Evolutionary conservation across 2,329 filamentous ascomycete species (phyloP).

Genomic region (Penicillium occitanis): DNA sequence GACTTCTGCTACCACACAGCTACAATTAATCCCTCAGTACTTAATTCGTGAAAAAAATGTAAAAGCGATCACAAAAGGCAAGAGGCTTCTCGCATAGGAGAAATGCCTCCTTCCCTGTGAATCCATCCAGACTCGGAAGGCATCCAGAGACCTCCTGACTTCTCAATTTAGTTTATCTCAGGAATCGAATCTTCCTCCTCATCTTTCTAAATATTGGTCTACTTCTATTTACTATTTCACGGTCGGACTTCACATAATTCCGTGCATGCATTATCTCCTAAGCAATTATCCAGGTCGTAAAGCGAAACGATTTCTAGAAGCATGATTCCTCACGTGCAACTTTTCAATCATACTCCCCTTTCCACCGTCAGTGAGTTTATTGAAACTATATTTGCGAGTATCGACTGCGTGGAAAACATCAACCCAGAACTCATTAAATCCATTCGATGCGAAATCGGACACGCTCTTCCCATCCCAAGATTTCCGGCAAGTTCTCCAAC

Average conservation of each 20-base stretch:
- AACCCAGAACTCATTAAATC: not conserved
- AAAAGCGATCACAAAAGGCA: too few species aligned
- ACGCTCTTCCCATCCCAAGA: not conserved
- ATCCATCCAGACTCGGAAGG: not conserved
- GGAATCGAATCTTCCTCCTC: not conserved
- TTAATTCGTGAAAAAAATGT: not conserved
- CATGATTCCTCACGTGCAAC: not conserved
- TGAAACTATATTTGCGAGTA: not conserved
- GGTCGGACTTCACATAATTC: not conserved
- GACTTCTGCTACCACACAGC: not conserved
- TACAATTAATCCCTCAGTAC: not conserved
- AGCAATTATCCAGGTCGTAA: not conserved
- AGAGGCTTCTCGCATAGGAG: not conserved
- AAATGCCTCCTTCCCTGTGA: not conserved
- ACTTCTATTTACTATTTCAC: not conserved
- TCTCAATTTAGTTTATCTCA: not conserved
- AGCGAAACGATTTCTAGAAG: not conserved
- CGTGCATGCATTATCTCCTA: not conserved
- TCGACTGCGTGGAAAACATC: constrained; percentile 1
- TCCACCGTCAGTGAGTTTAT: not conserved
- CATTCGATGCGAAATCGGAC: not conserved
- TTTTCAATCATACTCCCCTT: not conserved
- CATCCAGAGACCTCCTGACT: not conserved
- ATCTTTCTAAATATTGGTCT: not conserved
- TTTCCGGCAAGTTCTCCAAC: not conserved